These are phyloP conservation scores for Arthromyces matolae DNA, from an alignment of 768 basidiomycete species.

Conservation along the genomic window DNA sequence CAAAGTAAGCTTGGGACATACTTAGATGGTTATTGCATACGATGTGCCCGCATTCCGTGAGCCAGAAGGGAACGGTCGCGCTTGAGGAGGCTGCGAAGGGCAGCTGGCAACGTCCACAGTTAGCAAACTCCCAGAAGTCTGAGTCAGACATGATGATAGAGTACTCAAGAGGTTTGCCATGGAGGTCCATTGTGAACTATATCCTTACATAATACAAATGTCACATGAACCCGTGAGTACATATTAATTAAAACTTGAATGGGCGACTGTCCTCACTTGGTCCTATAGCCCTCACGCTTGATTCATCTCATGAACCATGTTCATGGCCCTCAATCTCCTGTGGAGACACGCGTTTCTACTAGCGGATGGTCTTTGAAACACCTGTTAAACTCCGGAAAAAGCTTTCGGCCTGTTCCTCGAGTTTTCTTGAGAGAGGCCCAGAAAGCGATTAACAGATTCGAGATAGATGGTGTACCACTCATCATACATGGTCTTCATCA, in stretches of 20 bases:
- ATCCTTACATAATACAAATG: too few species aligned
- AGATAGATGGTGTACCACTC: slow-evolving; percentile 52
- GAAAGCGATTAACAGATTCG: slow-evolving; percentile 39
- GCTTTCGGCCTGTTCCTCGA: slow-evolving; percentile 32
- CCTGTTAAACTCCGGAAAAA: slow-evolving; percentile 18
- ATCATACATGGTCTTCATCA: slow-evolving; percentile 62
- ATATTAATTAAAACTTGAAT: too few species aligned
- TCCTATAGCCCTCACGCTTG: too few species aligned
- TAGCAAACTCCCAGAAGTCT: slow-evolving; percentile 81
- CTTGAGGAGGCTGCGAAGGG: slow-evolving; percentile 54
- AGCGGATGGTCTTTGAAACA: slow-evolving; percentile 47
- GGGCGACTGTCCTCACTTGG: too few species aligned
- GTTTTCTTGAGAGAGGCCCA: slow-evolving; percentile 30
- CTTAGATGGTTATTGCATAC: slow-evolving; percentile 84
- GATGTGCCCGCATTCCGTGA: slow-evolving; percentile 86
- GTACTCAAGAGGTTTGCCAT: slow-evolving; percentile 25
- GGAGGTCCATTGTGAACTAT: slow-evolving; percentile 7
- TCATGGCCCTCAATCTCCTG: not conserved
- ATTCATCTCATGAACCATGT: slow-evolving; percentile 11
- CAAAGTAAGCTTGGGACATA: slow-evolving; percentile 27
- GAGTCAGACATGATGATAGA: too few species aligned
- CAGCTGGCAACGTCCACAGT: slow-evolving; percentile 66
- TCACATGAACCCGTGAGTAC: too few species aligned
- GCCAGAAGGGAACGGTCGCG: slow-evolving; percentile 75
- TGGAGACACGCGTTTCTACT: slow-evolving; percentile 3